Conservation (phyloP, 257 asterid species). For the Buddleja alternifolia region DNA sequence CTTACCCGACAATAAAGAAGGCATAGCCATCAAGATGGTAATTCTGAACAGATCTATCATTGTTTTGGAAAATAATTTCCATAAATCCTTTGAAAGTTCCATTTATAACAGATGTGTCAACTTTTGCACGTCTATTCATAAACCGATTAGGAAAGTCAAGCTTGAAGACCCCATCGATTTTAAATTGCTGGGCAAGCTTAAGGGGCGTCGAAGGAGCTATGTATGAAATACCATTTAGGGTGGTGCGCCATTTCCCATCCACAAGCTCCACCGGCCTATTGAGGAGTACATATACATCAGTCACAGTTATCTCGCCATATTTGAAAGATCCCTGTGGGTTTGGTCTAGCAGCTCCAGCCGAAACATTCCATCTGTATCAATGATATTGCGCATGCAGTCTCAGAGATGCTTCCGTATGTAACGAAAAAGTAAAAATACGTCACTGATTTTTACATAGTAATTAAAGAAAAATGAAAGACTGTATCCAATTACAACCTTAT, state of each 20-base stretch:
- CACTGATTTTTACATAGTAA: constrained; percentile 17
- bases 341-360: constrained; percentile 97
- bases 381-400: constrained; percentile 21
- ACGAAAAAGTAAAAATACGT: constrained; percentile 19
- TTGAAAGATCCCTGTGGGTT: constrained; percentile 95
- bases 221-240: constrained; percentile 84
- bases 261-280: constrained; percentile 80
- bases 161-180: constrained; percentile 74
- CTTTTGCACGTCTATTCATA: constrained; percentile 78
- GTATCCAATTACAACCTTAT: constrained; percentile 65
- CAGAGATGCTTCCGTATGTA: constrained; percentile 32
- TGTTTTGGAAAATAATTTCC: constrained; percentile 91
- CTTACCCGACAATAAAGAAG: constrained; percentile 96
- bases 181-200: constrained; percentile 81
- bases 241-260: constrained; percentile 79
- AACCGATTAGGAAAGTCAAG: constrained; percentile 84
- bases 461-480: constrained; percentile 29
- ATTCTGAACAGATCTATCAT: constrained; percentile 75
- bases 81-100: constrained; percentile 89
- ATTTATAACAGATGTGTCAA: constrained; percentile 79
- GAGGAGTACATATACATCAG: constrained; percentile 76
- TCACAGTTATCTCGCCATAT: constrained; percentile 86
- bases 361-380: constrained; percentile 68
- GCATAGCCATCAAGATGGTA: constrained; percentile 94
- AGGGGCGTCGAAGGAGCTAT: constrained; percentile 83